phyloP scores from a whole-genome alignment of 441 rosid genomes.

The Manihot esculenta region DNA sequence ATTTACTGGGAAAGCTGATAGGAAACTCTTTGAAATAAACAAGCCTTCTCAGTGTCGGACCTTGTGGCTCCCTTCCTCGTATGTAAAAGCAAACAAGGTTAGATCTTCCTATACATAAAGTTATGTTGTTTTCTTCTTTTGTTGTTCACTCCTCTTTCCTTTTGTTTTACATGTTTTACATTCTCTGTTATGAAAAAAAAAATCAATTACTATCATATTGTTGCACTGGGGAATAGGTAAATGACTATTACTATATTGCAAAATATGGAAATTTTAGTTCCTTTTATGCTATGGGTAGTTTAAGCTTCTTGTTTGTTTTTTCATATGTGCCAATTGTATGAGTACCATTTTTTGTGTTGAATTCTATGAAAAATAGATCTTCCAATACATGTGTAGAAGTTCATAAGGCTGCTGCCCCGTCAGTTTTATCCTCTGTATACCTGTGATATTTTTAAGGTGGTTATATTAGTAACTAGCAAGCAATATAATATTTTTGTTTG shows the following conservation, averaged over 20 bases:
- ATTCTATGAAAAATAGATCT: slow-evolving; percentile 2
- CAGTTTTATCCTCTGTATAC: background rate
- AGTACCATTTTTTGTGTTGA: background rate
- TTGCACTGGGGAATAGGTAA: background rate
- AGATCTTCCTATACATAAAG: background rate
- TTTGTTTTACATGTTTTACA: background rate
- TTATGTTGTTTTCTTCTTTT: background rate
- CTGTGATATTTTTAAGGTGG: background rate
- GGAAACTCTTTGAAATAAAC: slow-evolving; percentile 35
- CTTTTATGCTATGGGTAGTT: background rate
- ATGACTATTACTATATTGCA: background rate
- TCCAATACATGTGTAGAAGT: background rate
- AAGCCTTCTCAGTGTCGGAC: slow-evolving; percentile 43
- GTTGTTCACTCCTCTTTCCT: background rate
- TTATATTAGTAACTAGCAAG: background rate
- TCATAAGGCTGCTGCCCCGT: background rate
- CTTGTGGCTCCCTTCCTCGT: slow-evolving; percentile 40
- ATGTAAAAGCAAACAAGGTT: slow-evolving; percentile 43
- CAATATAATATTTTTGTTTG: background rate
- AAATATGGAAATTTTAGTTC: background rate
- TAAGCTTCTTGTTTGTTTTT: slow-evolving; percentile 1
- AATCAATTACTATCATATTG: background rate
- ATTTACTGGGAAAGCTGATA: slow-evolving; percentile 23
- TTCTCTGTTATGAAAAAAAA: too few species aligned
- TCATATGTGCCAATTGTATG: background rate